These are phyloP conservation scores for Trichoderma cornu-damae DNA, from an alignment of 2,329 filamentous ascomycete genomes.

Conservation along the genomic window DNA sequence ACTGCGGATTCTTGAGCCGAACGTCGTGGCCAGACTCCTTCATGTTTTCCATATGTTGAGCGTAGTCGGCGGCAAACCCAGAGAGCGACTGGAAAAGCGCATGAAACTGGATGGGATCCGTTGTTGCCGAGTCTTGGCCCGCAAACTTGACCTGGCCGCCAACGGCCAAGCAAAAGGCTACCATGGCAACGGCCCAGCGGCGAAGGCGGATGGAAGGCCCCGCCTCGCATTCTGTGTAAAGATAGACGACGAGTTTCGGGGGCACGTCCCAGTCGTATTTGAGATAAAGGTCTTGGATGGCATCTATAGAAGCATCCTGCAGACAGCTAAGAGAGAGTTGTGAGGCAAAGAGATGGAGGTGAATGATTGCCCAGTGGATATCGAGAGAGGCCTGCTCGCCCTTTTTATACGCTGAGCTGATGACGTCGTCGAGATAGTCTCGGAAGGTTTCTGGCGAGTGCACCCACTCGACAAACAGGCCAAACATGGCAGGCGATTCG, in stretches of 20 bases:
- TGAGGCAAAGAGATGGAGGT: constrained; percentile 54
- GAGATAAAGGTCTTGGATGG: constrained; percentile 55
- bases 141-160: constrained; percentile 29
- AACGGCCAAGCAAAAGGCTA: constrained; percentile 49
- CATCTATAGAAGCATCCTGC: constrained; percentile 55
- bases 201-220: constrained; percentile 48
- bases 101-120: constrained; percentile 36
- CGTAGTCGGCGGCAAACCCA: constrained; percentile 48
- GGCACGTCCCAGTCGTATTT: constrained; percentile 55
- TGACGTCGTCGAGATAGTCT: constrained; percentile 39
- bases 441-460: constrained; percentile 42
- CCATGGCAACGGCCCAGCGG: constrained; percentile 57
- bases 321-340: constrained; percentile 45
- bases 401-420: constrained; percentile 30
- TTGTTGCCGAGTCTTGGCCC: constrained; percentile 28
- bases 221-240: constrained; percentile 51
- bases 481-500: constrained; percentile 49
- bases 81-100: constrained; percentile 41
- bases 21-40: constrained; percentile 45
- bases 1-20: constrained; percentile 56
- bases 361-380: constrained; percentile 53
- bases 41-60: constrained; percentile 50
- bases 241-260: constrained; percentile 45
- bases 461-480: constrained; percentile 50
- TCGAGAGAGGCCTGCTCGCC: constrained; percentile 32